phyloP scores from a whole-genome alignment of 768 basidiomycete genomes.

The Collybia sordida region DNA sequence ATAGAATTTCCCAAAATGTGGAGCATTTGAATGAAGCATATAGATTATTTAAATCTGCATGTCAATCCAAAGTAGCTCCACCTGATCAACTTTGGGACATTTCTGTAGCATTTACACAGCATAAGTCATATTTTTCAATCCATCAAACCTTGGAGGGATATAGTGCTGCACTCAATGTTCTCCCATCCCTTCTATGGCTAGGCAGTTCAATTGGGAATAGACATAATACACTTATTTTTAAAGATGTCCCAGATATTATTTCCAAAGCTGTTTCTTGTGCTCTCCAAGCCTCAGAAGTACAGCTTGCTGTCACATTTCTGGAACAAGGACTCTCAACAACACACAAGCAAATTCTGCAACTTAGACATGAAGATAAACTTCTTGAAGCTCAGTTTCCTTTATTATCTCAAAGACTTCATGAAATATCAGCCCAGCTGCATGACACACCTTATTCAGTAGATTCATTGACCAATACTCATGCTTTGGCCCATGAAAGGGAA shows the following conservation, averaged over 20 bases:
- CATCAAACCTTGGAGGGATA: not conserved
- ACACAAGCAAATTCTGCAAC: constrained; percentile 6
- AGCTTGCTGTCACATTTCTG: constrained; percentile 3
- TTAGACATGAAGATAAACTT: not conserved
- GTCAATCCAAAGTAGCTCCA: not conserved
- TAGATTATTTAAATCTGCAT: constrained; percentile 1
- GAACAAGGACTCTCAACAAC: constrained; percentile 10
- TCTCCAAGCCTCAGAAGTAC: not conserved
- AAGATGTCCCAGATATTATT: not conserved
- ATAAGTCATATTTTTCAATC: not conserved
- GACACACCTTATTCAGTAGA: not conserved
- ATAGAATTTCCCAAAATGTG: not conserved
- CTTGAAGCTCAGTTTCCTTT: not conserved
- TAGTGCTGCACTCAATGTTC: too few species aligned
- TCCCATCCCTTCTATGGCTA: too few species aligned
- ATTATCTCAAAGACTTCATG: not conserved
- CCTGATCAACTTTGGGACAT: not conserved
- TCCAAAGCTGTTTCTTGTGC: constrained; percentile 3
- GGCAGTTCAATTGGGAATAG: not conserved
- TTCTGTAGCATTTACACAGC: not conserved
- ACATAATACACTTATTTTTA: not conserved
- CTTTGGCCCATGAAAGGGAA: constrained; percentile 6
- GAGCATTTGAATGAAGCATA: constrained; percentile 1
- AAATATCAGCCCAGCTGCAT: constrained; percentile 1
- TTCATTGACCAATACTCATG: not conserved